Evolutionary conservation across 768 basidiomycete genomes (phyloP).

Genomic region (Tulasnella calospora): DNA sequence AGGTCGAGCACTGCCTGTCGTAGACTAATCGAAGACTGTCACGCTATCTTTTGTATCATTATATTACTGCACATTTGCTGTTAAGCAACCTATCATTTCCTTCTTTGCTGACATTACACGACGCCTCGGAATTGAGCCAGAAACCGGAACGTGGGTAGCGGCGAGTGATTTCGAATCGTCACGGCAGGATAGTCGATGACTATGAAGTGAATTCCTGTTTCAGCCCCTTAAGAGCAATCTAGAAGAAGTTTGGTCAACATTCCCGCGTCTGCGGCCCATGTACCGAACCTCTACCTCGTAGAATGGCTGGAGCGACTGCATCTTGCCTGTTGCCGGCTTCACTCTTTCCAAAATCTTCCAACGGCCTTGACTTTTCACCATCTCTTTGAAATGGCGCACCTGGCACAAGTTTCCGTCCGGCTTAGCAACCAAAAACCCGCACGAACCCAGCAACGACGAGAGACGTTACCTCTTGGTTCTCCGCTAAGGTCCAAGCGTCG

Average conservation of each 20-base stretch:
- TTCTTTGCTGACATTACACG: not conserved
- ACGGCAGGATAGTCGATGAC: not conserved
- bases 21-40: not conserved
- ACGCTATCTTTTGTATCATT: constrained; percentile 1
- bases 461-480: constrained; percentile 74
- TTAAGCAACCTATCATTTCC: not conserved
- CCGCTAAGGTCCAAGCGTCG: constrained; percentile 90
- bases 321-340: constrained; percentile 57
- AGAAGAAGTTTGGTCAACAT: not conserved
- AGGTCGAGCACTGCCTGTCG: not conserved
- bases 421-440: not conserved
- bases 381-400: constrained; percentile 83
- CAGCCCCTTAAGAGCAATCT: not conserved
- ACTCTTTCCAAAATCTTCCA: constrained; percentile 62
- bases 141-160: not conserved
- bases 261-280: not conserved
- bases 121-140: not conserved
- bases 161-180: not conserved
- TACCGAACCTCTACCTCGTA: constrained; percentile 55
- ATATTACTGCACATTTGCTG: not conserved
- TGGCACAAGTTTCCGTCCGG: constrained; percentile 32
- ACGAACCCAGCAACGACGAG: not conserved
- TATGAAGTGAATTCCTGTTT: not conserved
- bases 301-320: constrained; percentile 48
- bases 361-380: constrained; percentile 70